Evolutionary conservation across 306 rosid genomes (phyloP).

Genomic region (Malus fusca): DNA sequence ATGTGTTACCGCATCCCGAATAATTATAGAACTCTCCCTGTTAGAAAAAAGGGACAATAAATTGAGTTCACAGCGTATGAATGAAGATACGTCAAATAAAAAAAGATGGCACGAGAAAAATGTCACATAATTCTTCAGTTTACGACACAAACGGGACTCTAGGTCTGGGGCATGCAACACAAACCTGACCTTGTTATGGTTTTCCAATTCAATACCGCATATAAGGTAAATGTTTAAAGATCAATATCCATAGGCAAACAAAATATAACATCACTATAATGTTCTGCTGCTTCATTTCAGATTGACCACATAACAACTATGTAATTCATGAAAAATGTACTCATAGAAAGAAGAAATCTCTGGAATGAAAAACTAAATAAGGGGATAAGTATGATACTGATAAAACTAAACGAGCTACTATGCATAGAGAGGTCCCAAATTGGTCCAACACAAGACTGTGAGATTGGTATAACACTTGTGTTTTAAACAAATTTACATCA

Average conservation of each 20-base stretch:
- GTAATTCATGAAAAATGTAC: neutral
- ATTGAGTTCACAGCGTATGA: slow-evolving; percentile 3
- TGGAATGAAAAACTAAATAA: neutral
- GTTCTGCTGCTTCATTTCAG: neutral
- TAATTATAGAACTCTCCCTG: slow-evolving; percentile 96
- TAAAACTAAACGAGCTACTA: neutral
- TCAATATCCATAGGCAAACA: neutral
- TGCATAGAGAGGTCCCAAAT: neutral
- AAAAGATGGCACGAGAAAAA: slow-evolving; percentile 5
- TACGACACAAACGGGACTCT: neutral
- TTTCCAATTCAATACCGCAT: neutral
- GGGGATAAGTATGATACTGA: neutral
- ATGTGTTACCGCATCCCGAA: slow-evolving; percentile 94
- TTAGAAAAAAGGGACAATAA: neutral
- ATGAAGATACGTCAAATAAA: neutral
- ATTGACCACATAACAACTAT: neutral
- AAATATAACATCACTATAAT: neutral
- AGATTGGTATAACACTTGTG: neutral
- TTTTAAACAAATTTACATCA: neutral
- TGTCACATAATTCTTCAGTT: slow-evolving; percentile 2
- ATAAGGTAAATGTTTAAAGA: neutral
- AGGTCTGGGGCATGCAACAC: neutral
- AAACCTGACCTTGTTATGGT: neutral
- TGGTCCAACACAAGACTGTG: neutral
- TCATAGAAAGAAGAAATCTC: neutral